These are phyloP conservation scores for Corylus americana DNA, from an alignment of 306 rosid species.

Conservation along the genomic window DNA sequence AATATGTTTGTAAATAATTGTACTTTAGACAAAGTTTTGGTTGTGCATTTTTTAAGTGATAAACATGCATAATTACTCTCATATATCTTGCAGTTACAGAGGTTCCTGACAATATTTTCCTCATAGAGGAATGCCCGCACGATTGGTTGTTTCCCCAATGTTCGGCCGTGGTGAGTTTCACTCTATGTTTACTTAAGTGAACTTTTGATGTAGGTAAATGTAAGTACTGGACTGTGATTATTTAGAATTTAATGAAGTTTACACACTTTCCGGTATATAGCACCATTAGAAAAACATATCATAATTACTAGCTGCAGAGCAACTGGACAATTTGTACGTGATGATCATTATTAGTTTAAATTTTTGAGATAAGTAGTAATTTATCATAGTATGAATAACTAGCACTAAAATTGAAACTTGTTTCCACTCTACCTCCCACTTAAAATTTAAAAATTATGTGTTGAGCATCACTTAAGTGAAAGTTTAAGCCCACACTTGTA, in stretches of 20 bases:
- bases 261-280: background rate
- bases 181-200: background rate
- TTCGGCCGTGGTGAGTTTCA: conserved; percentile 86
- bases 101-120: conserved; percentile 66
- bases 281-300: background rate
- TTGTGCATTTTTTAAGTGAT: conserved; percentile 13
- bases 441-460: background rate
- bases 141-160: conserved; percentile 98
- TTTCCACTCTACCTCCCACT: background rate
- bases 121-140: conserved; percentile 89
- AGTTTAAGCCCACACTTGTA: background rate
- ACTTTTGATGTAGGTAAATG: conserved; percentile 7
- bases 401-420: background rate
- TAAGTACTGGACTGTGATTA: background rate
- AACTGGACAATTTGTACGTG: background rate
- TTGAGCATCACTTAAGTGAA: background rate
- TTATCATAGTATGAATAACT: background rate
- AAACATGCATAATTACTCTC: conserved; percentile 11
- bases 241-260: background rate
- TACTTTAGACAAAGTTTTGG: conserved; percentile 7
- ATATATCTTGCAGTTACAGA: conserved; percentile 59
- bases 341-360: background rate
- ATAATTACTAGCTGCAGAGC: background rate
- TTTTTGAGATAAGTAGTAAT: background rate
- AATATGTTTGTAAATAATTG: background rate